These are phyloP conservation scores for Rhizophora apiculata DNA, from an alignment of 345 rosid species.

Conservation along the genomic window DNA sequence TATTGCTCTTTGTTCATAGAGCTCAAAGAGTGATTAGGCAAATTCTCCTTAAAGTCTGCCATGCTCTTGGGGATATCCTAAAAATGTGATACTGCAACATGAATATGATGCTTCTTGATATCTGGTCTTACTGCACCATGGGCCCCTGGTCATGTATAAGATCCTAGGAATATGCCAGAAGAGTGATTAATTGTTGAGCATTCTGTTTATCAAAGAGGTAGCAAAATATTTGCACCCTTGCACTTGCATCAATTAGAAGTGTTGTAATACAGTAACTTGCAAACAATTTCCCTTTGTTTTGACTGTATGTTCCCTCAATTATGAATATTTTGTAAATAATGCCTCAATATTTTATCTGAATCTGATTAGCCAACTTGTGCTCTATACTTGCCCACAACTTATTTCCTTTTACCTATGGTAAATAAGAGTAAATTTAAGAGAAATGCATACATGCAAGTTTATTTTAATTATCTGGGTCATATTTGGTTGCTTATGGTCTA, in stretches of 20 bases:
- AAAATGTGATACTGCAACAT: not conserved
- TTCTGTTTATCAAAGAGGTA: not conserved
- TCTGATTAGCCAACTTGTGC: too few relatives aligned
- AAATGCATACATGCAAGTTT: too few relatives aligned
- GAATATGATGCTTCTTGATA: not conserved
- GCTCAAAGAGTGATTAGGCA: too few relatives aligned
- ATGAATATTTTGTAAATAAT: too few relatives aligned
- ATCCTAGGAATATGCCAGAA: not conserved
- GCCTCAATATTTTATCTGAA: too few relatives aligned
- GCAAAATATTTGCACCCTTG: not conserved
- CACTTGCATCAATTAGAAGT: not conserved
- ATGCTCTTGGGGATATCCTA: not conserved
- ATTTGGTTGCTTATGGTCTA: too few relatives aligned
- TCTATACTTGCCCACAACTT: too few relatives aligned
- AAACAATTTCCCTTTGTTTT: not conserved
- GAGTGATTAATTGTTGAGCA: not conserved
- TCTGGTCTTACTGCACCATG: not conserved
- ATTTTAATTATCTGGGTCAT: too few relatives aligned
- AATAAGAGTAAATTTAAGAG: too few relatives aligned
- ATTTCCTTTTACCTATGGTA: too few relatives aligned
- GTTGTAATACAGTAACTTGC: not conserved
- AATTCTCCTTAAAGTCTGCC: too few relatives aligned
- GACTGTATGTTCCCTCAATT: not conserved
- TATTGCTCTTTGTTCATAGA: too few relatives aligned
- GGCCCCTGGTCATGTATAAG: not conserved